Evolutionary conservation across 345 rosid genomes (phyloP).

Genomic region (Populus nigra): DNA sequence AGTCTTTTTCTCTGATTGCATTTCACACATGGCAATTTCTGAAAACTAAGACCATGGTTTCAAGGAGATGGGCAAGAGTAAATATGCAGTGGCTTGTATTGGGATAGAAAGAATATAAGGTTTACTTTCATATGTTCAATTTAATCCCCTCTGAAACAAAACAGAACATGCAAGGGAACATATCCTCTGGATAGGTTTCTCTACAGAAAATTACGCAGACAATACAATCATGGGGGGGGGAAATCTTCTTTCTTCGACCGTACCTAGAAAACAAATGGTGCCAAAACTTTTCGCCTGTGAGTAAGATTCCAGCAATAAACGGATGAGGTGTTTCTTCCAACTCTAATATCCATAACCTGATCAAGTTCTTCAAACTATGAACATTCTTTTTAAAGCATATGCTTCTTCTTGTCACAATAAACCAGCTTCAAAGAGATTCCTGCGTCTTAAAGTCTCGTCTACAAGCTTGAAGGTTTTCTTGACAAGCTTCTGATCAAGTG

Average conservation of each 20-base stretch:
- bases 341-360: conserved; percentile 15
- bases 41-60: not conserved
- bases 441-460: conserved; percentile 84
- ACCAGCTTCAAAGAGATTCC: conserved; percentile 94
- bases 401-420: conserved; percentile 49
- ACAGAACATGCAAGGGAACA: conserved; percentile 6
- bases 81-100: conserved; percentile 7
- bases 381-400: conserved; percentile 14
- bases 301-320: conserved; percentile 14
- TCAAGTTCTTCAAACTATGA: conserved; percentile 25
- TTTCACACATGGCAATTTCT: not conserved
- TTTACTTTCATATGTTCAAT: conserved; percentile 10
- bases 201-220: conserved; percentile 19
- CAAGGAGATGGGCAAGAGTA: not conserved
- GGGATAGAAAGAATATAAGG: conserved; percentile 2
- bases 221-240: conserved; percentile 9
- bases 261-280: conserved; percentile 11
- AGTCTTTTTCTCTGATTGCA: not conserved
- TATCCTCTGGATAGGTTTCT: not conserved
- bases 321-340: conserved; percentile 16
- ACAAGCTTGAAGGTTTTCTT: conserved; percentile 98
- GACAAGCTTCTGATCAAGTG: conserved; percentile 94
- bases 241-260: not conserved
- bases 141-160: conserved; percentile 4
- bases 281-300: conserved; percentile 27